Evolutionary conservation across 345 rosid genomes (phyloP), one percentile per base, ranked within the genome.

Genomic region (Acer negundo): DNA sequence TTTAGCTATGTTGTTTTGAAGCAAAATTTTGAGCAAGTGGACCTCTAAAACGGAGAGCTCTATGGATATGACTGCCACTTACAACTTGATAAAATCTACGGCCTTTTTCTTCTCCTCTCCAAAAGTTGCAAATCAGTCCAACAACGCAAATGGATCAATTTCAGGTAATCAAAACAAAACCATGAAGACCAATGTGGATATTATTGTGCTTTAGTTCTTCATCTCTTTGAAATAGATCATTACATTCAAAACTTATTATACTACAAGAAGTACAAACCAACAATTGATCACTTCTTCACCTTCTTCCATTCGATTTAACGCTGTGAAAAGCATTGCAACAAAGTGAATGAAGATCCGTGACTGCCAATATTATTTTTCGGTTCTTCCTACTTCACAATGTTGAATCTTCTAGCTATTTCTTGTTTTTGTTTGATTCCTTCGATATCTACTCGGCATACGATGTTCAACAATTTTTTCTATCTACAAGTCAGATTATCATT

Each of bases 401-500:
- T 56, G 65, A 31, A n/a, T 35, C 59, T 16, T 65, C 62, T 35
- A 46, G 6, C 49, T 22, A 12, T 47, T 47, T 62, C 68, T 64
- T 74, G 69, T 22, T 49, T n/a, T 53, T 53, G 58, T 53, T 16
- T 16, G n/a, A 53, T 51, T 51, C 22, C 10, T 66, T 49, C 49
- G 51, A 44, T 67, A 58, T 74, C 42, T n/a, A 47, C 35, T 15
- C 7, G 0, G 35, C 24, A 10, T 23, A 4, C 2, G 9, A 20
- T 35, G 22, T 75, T 75, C 62, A 24, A 44, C 69, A 55, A 19
- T 46, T 46, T 16, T 40, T 56, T 19, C 70, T 66, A 78, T 78
- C 62, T 73, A 82, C 78, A 82, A 75, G 59, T 63, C 69, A 63
- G 75, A 58, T 59, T 61, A 72, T 3, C n/a, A n/a, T n/a, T n/a